Conservation (phyloP, 164 flowering plant genomes). For the Buxus sempervirens region DNA sequence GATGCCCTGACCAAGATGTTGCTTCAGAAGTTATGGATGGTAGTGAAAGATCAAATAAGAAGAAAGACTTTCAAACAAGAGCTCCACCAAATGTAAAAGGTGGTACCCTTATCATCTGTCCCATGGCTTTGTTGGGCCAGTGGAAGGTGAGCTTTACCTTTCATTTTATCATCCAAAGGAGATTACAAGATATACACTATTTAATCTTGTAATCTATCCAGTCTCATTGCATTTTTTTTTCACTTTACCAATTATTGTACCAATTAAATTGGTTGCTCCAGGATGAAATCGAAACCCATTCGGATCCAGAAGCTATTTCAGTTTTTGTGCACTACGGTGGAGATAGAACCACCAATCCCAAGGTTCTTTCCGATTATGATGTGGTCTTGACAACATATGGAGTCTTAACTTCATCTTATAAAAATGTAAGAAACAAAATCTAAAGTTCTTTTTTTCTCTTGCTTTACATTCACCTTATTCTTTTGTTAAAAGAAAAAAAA, state of each 20-base stretch:
- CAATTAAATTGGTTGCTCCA: slow-evolving; percentile 16
- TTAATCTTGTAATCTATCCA: no score
- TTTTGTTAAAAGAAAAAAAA: neutral
- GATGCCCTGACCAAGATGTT: slow-evolving; percentile 25
- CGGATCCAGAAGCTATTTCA: slow-evolving; percentile 49
- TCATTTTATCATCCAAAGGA: no score
- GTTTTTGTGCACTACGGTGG: slow-evolving; percentile 72
- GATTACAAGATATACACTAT: no score
- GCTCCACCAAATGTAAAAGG: slow-evolving; percentile 33
- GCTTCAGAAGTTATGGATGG: slow-evolving; percentile 9
- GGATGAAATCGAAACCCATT: slow-evolving; percentile 82
- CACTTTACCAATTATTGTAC: no score
- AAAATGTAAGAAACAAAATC: slow-evolving; percentile 33
- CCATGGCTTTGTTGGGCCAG: slow-evolving; percentile 82
- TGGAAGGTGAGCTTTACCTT: slow-evolving; percentile 80
- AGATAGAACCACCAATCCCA: slow-evolving; percentile 48
- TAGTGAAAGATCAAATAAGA: slow-evolving; percentile 15
- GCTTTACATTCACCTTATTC: neutral
- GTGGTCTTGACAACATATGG: slow-evolving; percentile 90
- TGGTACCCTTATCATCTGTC: slow-evolving; percentile 79
- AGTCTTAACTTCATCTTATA: slow-evolving; percentile 51
- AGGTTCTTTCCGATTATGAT: slow-evolving; percentile 45
- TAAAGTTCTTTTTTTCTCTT: neutral
- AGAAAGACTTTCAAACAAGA: slow-evolving; percentile 9
- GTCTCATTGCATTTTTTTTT: neutral